Percentiles rank a stretch among this genome's conserved stretches.
Evolutionary conservation across 192 early-diverging fungal species (phyloP).

Genomic region (Backusella psychrophila): DNA sequence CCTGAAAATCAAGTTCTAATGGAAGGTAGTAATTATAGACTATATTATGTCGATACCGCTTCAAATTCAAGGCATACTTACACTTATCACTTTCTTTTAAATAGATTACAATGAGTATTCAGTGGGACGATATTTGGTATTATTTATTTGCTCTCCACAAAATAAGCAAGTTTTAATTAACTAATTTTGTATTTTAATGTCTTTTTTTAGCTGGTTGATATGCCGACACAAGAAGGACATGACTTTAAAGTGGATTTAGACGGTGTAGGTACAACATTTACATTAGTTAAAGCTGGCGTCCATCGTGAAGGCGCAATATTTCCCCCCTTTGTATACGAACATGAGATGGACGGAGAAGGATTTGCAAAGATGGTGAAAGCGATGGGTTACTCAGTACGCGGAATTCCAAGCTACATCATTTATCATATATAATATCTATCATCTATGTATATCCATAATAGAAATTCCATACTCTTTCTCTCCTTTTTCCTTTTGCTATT

Average conservation of each 20-base stretch:
- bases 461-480: neutral
- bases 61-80: conserved; percentile 20
- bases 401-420: conserved; percentile 58
- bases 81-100: neutral
- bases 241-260: conserved; percentile 46
- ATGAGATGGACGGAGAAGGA: conserved; percentile 68
- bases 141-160: neutral
- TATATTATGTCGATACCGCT: neutral
- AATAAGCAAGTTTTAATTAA: neutral
- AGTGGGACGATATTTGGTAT: conserved; percentile 19
- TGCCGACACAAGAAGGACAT: conserved; percentile 21
- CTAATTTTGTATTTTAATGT: neutral
- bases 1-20: conserved; percentile 34
- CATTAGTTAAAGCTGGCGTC: conserved; percentile 59
- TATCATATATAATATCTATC: conserved; percentile 36
- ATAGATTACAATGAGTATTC: conserved; percentile 30
- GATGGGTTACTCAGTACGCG: conserved; percentile 58
- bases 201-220: conserved; percentile 33
- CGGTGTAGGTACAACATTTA: conserved; percentile 67
- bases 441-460: neutral
- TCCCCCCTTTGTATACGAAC: conserved; percentile 58
- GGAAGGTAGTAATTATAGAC: neutral
- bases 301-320: conserved; percentile 66
- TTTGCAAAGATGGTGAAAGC: conserved; percentile 67
- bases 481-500: neutral